A percentile compares a stretch with the other conserved stretches of the same genome.
These are phyloP conservation scores for Aspergillus thermomutatus DNA, from an alignment of 2,329 filamentous ascomycete species.

Conservation along the genomic window DNA sequence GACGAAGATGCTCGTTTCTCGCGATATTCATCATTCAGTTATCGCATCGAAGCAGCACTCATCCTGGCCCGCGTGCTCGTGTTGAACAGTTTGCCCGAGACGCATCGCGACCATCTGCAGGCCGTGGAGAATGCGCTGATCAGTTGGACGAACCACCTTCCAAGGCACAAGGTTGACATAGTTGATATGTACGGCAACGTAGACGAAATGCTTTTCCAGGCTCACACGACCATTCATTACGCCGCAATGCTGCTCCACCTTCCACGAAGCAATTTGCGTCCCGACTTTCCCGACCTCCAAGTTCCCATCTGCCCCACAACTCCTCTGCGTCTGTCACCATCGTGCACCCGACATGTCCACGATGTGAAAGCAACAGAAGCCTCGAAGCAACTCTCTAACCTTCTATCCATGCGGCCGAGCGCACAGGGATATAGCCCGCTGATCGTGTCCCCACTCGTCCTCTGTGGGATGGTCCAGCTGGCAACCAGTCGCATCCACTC, in stretches of 20 bases:
- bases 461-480: conserved; percentile 35
- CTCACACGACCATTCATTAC: conserved; percentile 37
- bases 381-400: conserved; percentile 30
- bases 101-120: conserved; percentile 54
- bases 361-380: conserved; percentile 36
- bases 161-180: conserved; percentile 64
- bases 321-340: conserved; percentile 26
- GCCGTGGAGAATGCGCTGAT: conserved; percentile 55
- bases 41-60: conserved; percentile 73
- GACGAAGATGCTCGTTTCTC: conserved; percentile 50
- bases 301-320: conserved; percentile 25
- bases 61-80: conserved; percentile 71
- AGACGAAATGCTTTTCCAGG: conserved; percentile 59
- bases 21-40: conserved; percentile 74
- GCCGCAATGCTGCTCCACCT: conserved; percentile 70
- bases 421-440: conserved; percentile 32
- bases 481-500: conserved; percentile 32
- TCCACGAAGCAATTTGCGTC: conserved; percentile 65
- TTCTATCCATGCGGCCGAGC: conserved; percentile 31
- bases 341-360: conserved; percentile 32
- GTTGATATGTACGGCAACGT: conserved; percentile 66
- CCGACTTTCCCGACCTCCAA: conserved; percentile 22
- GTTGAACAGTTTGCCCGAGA: conserved; percentile 35
- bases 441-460: conserved; percentile 24
- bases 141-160: conserved; percentile 77